These are phyloP conservation scores for Lactarius deliciosus DNA, from an alignment of 768 basidiomycete species.

Conservation along the genomic window DNA sequence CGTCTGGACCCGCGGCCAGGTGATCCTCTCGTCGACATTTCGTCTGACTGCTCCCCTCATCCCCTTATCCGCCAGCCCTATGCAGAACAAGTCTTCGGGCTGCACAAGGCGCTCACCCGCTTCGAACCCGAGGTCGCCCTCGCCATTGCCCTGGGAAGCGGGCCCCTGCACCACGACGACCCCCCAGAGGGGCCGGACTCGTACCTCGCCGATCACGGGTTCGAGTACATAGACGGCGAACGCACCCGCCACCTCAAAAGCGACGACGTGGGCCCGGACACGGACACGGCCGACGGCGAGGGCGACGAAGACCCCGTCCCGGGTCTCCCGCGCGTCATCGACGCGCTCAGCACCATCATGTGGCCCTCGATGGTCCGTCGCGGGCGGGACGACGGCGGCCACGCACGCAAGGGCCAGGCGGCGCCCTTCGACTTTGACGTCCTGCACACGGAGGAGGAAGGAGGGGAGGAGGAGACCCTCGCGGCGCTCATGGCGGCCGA, in stretches of 20 bases:
- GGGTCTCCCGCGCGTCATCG: slow-evolving; percentile 66
- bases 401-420: slow-evolving; percentile 34
- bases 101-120: slow-evolving; percentile 48
- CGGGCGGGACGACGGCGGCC: slow-evolving; percentile 34
- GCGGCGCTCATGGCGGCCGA: slow-evolving; percentile 35
- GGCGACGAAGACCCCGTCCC: slow-evolving; percentile 29
- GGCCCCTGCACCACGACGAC: slow-evolving; percentile 32
- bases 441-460: slow-evolving; percentile 31
- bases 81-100: slow-evolving; percentile 50
- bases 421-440: slow-evolving; percentile 32
- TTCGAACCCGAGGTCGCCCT: slow-evolving; percentile 71
- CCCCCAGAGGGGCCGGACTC: slow-evolving; percentile 53
- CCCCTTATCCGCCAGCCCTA: slow-evolving; percentile 47
- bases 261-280: not conserved
- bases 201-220: slow-evolving; percentile 65
- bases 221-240: slow-evolving; percentile 72
- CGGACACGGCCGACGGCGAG: not conserved
- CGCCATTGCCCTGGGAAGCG: slow-evolving; percentile 54
- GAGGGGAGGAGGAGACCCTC: slow-evolving; percentile 42
- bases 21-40: slow-evolving; percentile 32
- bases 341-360: slow-evolving; percentile 84
- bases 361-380: slow-evolving; percentile 73
- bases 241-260: slow-evolving; percentile 16
- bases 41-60: slow-evolving; percentile 12
- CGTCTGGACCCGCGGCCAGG: slow-evolving; percentile 69